Base-by-base conservation (phyloP, 148 eudicot genomes). In the Camellia japonica region DNA sequence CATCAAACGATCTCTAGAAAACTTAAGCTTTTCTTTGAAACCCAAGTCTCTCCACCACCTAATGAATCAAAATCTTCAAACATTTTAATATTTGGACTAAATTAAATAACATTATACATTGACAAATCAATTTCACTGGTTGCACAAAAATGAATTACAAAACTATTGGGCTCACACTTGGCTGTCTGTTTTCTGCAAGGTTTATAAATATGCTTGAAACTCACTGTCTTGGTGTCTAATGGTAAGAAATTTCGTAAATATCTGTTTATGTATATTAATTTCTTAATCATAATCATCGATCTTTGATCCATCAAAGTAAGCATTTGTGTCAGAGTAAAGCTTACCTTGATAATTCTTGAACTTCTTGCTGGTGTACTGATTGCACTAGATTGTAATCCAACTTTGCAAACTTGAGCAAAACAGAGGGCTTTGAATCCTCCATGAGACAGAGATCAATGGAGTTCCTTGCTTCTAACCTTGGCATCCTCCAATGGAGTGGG, bases 371-470 rank as follows among this genome's bases (percentile, higher is more conserved):
- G 19, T 78, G 52, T 10, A 66, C 73, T 8, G 80, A 78, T 42
- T 78, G 80, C 73, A 78, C 73, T n/a, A 67, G 64, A 43, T 78
- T 78, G 73, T 78, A 78, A 78, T 78, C 80, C 41, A 78, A 16
- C 61, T 52, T 52, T 9, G 80, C 80, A 0, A 66, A 52, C 13
- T 76, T 46, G 2, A 76, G 79, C 61, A 76, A 64, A 38, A 63
- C 1, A 6, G 64, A 10, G 52, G 23, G 41, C 12, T 52, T 42
- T 11, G 38, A 0, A 4, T 4, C 20, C 20, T 64, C 47, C 30
- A 5, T 7, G 19, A 18, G 43, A 3, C 20, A 76, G 70, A 46
- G 56, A 49, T 64, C 15, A 7, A 76, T 76, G 71, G 64, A 76
- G 60, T 64, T 76, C 16, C 58, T 19, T 10, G 79, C 71, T 76